phyloP scores from a whole-genome alignment of 768 basidiomycete genomes.

The Boletus reticuloceps region DNA sequence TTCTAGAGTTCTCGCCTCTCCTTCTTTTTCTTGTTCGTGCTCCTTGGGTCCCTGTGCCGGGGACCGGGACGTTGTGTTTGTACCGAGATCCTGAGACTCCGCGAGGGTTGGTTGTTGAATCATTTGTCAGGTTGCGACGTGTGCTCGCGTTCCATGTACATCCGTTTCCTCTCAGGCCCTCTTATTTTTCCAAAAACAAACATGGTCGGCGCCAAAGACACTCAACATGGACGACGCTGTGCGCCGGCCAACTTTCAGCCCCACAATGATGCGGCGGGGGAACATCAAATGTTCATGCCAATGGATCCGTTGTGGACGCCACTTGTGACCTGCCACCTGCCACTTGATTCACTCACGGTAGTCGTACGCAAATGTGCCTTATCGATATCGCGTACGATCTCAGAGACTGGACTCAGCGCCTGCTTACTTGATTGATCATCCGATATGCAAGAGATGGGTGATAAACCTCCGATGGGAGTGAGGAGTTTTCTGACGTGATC shows the following conservation, averaged over 20 bases:
- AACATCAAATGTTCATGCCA: no score
- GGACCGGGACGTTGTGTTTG: not conserved
- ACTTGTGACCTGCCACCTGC: not conserved
- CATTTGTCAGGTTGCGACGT: not conserved
- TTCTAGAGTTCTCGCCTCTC: not conserved
- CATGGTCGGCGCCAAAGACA: no score
- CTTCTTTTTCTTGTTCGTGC: not conserved
- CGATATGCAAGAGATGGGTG: not conserved
- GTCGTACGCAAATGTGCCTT: conserved; percentile 4
- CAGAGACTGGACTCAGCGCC: no score
- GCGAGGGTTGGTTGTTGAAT: not conserved
- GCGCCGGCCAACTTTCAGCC: no score
- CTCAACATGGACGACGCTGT: not conserved
- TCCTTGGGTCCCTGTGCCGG: conserved; percentile 1
- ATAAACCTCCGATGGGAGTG: conserved; percentile 4
- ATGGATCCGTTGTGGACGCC: no score
- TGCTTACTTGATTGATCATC: conserved; percentile 14
- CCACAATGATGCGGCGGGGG: no score
- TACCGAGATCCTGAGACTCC: not conserved
- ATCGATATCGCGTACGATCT: not conserved
- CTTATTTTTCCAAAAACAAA: no score
- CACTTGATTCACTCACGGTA: not conserved
- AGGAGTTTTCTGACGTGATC: no score
- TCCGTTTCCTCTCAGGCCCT: not conserved
- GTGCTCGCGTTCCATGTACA: not conserved